Evolutionary conservation across 768 basidiomycete species (phyloP).

Genomic region (Boletus tomentosulus): DNA sequence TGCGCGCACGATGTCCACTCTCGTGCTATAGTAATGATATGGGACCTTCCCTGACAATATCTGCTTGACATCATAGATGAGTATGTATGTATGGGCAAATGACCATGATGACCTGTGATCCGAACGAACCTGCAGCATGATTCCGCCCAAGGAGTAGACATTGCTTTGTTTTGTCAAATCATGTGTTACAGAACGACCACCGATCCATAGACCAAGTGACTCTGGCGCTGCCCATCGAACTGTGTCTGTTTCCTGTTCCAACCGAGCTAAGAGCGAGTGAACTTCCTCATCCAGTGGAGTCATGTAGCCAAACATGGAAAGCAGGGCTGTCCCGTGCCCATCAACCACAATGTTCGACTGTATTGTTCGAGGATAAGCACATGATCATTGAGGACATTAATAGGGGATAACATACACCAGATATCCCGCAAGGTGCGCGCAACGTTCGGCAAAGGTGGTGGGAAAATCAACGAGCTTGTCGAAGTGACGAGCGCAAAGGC

Average conservation of each 20-base stretch:
- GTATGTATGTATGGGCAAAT: too few species aligned
- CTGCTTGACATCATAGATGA: too few species aligned
- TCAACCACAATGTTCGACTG: not conserved
- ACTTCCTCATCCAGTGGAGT: not conserved
- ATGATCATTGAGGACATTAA: too few species aligned
- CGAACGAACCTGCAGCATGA: too few species aligned
- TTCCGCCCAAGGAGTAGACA: too few species aligned
- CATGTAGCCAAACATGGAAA: not conserved
- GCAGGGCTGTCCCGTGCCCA: not conserved
- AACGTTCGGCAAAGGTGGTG: too few species aligned
- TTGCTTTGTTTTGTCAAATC: not conserved
- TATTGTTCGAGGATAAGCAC: not conserved
- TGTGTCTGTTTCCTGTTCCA: not conserved
- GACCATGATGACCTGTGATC: too few species aligned
- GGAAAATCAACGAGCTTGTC: too few species aligned
- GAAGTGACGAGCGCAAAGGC: too few species aligned
- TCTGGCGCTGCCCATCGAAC: not conserved
- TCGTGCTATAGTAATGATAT: not conserved
- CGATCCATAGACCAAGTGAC: not conserved
- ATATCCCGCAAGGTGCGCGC: too few species aligned
- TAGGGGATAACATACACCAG: not conserved
- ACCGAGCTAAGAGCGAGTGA: not conserved
- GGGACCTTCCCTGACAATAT: not conserved
- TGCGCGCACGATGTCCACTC: not conserved
- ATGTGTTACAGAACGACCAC: not conserved